Base-by-base conservation (phyloP, 2,329 filamentous ascomycete genomes). In the Beauveria pseudobassiana region DNA sequence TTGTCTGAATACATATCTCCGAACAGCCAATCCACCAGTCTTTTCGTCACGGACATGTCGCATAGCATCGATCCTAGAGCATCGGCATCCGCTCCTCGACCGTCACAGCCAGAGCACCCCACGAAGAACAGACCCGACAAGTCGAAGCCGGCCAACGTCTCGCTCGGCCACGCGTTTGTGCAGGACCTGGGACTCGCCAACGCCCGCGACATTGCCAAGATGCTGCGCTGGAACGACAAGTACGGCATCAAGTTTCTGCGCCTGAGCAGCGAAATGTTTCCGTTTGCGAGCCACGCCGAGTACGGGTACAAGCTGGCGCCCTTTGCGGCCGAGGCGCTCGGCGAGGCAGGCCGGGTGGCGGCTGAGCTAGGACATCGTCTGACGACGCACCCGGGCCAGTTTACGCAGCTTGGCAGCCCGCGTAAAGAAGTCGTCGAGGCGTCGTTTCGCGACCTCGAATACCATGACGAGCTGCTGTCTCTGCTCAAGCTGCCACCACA, bases 201-300 rank as follows among this genome's bases (percentile, higher is more conserved):
- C 73, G 89, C 90, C 1, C 82, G 84, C 46, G 93, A 98, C 68
- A 85, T 97, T 38, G 76, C 82, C 62, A 96, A 96, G 73, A 91
- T 97, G 85, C 70, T 97, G 9, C 83, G 86, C 1, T 98, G 93
- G 93, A 97, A 98, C 70, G 88, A 96, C 65, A 89, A 86, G 67
- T 97, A 93, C 66, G 87, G 88, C 45, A 98, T 98, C 75, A 93
- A 87, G 67, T 97, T 98, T 72, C 85, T 98, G 84, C 85, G 93
- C 1, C 79, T 98, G 22, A 96, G 91, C 67, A 96, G 91, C 60
- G 93, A 97, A 68, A 97, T 97, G 90, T 98, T 98, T 66, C 93
- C 93, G 0, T 97, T 97, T 72, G 93, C 93, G 1, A 96, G 90
- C 65, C 93, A 98, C 69, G 82, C 84, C 26, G 88, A 91, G 64